Evolutionary conservation across 306 rosid genomes (phyloP), one percentile per base, ranked within the genome.

Genomic region (Biancaea sappan): DNA sequence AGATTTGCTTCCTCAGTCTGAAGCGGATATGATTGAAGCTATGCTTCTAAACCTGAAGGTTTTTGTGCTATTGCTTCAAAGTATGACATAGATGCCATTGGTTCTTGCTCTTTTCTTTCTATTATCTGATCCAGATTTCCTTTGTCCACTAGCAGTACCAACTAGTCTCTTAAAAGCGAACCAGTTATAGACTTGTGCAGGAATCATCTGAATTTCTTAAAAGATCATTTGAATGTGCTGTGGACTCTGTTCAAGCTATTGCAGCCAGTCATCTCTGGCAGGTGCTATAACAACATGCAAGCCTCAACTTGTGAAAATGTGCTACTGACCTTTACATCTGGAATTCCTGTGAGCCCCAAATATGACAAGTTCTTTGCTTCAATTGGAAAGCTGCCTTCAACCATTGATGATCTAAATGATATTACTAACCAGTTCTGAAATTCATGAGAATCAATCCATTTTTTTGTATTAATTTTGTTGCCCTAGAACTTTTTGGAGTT

Each of bases 221-320:
- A 87, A 87, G 96, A 84, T 87, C 97, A 73, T 93, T 93, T 77
- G 98, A 91, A 74, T 83, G 81, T 79, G 89, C 97, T 61, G 89
- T 91, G 19, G 97, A 38, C 43, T 38, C 43, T 53, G 84, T 89
- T 79, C 88, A 95, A 66, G 89, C 91, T 77, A 75, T 91, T 67
- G 98, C 98, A 14, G 97, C 98, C 69, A 88, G 93, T 79, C 98
- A 87, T 86, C 98, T 93, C 80, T 93, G 98, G 98, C 97, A 93
- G 98, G 98, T 93, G 63, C 57, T 72, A n/a, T n/a, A n/a, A n/a
- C n/a, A n/a, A n/a, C n/a, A n/a, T n/a, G n/a, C n/a, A n/a, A n/a
- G n/a, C n/a, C n/a, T n/a, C n/a, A n/a, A n/a, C n/a, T n/a, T n/a
- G n/a, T n/a, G n/a, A n/a, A n/a, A n/a, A n/a, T n/a, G n/a, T n/a